Percentiles rank a stretch among this genome's conserved stretches.
These are phyloP conservation scores for Aspergillus quadricinctus DNA, from an alignment of 2,329 filamentous ascomycete species.

Conservation along the genomic window DNA sequence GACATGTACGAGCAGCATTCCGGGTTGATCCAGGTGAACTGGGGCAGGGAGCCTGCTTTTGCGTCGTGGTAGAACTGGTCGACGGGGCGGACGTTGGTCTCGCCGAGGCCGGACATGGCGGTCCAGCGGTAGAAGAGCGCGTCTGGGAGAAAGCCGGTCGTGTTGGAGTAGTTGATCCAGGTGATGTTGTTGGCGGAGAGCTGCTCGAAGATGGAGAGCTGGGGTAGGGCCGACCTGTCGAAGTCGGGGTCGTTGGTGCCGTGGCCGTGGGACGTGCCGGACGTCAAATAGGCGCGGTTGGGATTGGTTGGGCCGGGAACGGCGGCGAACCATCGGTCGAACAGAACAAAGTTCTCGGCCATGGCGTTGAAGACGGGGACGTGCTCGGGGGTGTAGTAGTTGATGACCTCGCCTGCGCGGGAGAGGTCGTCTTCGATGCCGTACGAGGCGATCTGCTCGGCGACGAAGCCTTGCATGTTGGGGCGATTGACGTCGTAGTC, in stretches of 20 bases:
- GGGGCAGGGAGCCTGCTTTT: conserved; percentile 39
- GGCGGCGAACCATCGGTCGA: conserved; percentile 42
- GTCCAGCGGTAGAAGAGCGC: conserved; percentile 45
- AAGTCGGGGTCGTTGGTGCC: conserved; percentile 36
- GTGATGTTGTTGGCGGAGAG: conserved; percentile 37
- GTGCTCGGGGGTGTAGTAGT: conserved; percentile 42
- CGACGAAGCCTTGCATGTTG: conserved; percentile 41
- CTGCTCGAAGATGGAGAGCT: conserved; percentile 39
- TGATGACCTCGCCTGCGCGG: conserved; percentile 41
- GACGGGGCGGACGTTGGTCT: conserved; percentile 35
- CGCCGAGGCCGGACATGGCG: conserved; percentile 26
- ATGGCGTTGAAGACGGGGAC: conserved; percentile 39
- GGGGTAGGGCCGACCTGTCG: conserved; percentile 30
- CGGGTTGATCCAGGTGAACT: conserved; percentile 49
- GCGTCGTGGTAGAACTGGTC: conserved; percentile 45
- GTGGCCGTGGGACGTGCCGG: conserved; percentile 39
- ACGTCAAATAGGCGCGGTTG: conserved; percentile 35
- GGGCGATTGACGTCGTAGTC: conserved; percentile 15
- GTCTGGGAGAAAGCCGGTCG: conserved; percentile 42
- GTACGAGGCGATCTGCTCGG: conserved; percentile 38
- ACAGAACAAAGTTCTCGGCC: conserved; percentile 43
- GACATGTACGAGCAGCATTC: conserved; percentile 50
- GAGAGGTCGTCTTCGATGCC: conserved; percentile 28
- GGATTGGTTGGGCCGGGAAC: conserved; percentile 40
- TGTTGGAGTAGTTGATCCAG: conserved; percentile 48